phyloP scores from a whole-genome alignment of 2,329 filamentous ascomycete species.

The Clonostachys solani region DNA sequence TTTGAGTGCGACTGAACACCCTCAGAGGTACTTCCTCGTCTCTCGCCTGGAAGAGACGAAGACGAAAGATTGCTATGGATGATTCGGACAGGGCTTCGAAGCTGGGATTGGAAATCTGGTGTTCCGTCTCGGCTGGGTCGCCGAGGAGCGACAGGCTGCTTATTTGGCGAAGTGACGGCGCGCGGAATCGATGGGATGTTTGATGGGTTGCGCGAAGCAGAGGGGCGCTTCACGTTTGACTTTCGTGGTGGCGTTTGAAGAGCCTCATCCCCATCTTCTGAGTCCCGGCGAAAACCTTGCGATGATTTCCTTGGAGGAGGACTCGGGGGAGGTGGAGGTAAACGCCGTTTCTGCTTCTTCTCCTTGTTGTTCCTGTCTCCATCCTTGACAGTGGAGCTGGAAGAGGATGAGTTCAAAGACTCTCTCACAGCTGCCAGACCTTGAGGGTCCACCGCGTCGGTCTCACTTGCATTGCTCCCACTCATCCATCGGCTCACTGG shows the following conservation, averaged over 20 bases:
- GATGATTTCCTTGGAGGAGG: slow-evolving; percentile 61
- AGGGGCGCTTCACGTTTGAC: too few species aligned
- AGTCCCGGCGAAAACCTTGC: slow-evolving; percentile 40
- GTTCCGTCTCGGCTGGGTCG: slow-evolving; percentile 68
- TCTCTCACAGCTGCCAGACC: slow-evolving; percentile 65
- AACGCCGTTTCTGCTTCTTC: slow-evolving; percentile 32
- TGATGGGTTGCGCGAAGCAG: neutral
- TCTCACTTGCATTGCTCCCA: slow-evolving; percentile 49
- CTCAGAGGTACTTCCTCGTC: slow-evolving; percentile 35
- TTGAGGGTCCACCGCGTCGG: slow-evolving; percentile 44
- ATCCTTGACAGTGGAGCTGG: slow-evolving; percentile 61
- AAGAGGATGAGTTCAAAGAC: slow-evolving; percentile 68
- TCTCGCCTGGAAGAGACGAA: slow-evolving; percentile 38
- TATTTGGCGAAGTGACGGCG: neutral
- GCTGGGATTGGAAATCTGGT: slow-evolving; percentile 53
- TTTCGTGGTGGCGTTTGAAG: too few species aligned
- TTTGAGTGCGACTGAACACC: slow-evolving; percentile 17
- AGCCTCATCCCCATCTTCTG: slow-evolving; percentile 20
- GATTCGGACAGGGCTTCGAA: slow-evolving; percentile 45
- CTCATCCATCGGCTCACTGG: slow-evolving; percentile 56
- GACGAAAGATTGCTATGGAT: slow-evolving; percentile 60
- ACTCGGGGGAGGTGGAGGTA: slow-evolving; percentile 49
- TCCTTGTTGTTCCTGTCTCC: slow-evolving; percentile 38
- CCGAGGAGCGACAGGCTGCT: slow-evolving; percentile 9
- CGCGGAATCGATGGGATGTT: neutral